Percentiles rank a stretch among this genome's conserved stretches.
These are phyloP conservation scores for Panaeolus cyanescens DNA, from an alignment of 768 basidiomycete genomes.

Conservation along the genomic window DNA sequence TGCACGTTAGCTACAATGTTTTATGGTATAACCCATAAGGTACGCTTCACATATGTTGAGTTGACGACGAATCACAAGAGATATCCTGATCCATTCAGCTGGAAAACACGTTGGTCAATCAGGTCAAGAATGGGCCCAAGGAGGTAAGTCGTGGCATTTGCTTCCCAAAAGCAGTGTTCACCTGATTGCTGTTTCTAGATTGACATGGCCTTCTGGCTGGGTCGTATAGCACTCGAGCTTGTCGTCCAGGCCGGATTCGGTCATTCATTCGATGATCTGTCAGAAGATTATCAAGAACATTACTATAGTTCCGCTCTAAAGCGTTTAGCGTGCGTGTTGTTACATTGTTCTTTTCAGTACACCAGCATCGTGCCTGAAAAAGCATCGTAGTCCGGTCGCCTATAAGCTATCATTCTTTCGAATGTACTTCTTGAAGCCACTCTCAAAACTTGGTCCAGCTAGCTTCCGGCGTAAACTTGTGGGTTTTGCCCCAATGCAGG, in stretches of 20 bases:
- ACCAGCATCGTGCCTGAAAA: neutral
- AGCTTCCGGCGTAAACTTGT: constrained; percentile 34
- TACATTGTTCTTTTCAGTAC: neutral
- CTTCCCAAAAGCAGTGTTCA: neutral
- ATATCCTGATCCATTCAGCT: constrained; percentile 18
- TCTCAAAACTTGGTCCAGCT: constrained; percentile 24
- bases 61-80: neutral
- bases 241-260: constrained; percentile 55
- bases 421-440: constrained; percentile 17
- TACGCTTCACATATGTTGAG: constrained; percentile 3
- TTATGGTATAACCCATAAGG: constrained; percentile 30
- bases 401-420: constrained; percentile 13
- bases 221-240: constrained; percentile 47
- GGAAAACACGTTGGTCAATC: constrained; percentile 21
- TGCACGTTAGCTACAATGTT: constrained; percentile 33
- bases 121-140: constrained; percentile 28
- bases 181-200: constrained; percentile 22
- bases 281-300: constrained; percentile 26
- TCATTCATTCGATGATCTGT: constrained; percentile 42
- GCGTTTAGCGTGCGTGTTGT: constrained; percentile 25
- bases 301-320: constrained; percentile 33
- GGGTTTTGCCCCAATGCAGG: constrained; percentile 29
- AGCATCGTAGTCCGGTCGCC: constrained; percentile 18
- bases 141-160: constrained; percentile 21
- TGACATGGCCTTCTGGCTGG: constrained; percentile 38